Base-by-base conservation (phyloP, 139 green algal species). In the Trebouxia sp. region DNA sequence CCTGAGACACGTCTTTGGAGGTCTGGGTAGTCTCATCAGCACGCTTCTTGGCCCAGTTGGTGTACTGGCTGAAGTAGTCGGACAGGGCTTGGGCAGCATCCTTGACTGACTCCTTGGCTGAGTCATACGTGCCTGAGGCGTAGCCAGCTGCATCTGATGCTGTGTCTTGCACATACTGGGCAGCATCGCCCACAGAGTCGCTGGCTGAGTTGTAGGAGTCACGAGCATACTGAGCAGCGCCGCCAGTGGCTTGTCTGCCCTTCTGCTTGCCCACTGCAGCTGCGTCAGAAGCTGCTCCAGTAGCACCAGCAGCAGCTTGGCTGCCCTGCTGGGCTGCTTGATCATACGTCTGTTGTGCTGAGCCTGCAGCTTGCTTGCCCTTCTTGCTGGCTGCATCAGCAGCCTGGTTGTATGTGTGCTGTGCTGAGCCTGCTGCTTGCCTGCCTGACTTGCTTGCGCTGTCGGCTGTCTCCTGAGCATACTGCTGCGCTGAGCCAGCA, bases 31-130 rank as follows among this genome's bases (percentile, higher is more conserved):
- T 53, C n/a, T 78, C 69, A 41, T 53, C 41, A 78, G 69, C 69
- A 38, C 42, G 41, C 42, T 53, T 58, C 41, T 78, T 37, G n/a
- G 69, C 62, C 69, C 69, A 79, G 74, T 4, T 65, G 43, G 48
- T 65, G 42, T 65, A 65, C 28, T 55, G 48, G 47, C 47, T 67
- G 74, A 43, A 72, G 62, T 72, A 72, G 62, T 72, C 62, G 28
- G 62, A 72, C 28, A 72, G 62, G 20, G 62, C 62, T 45, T 72
- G 28, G 11, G 62, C 62, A 72, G 62, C 62, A 72, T 72, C 62
- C 62, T 72, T 72, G 62, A 72, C 62, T 45, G 62, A 30, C 35
- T 72, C 62, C 62, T 72, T 72, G 62, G 62, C 62, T 45, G 62
- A 72, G 35, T 72, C 62, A 45, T 72, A 72, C 1, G 62, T 8